Percentiles rank a stretch among this genome's conserved stretches.
phyloP scores from a whole-genome alignment of 1,284 basidiomycete genomes.

The Moesziomyces antarcticus region DNA sequence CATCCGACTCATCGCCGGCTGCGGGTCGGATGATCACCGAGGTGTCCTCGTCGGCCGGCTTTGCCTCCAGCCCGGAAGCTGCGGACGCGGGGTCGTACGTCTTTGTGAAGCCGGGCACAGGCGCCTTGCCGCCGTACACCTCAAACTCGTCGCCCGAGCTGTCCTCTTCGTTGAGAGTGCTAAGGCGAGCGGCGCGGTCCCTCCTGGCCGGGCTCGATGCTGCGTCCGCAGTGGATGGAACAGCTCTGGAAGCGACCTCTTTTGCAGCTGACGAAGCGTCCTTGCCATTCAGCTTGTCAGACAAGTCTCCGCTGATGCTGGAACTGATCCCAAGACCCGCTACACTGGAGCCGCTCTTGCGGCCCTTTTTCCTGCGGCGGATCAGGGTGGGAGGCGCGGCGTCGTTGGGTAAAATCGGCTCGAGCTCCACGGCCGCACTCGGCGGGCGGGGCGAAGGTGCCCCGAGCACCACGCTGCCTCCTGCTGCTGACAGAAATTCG shows the following conservation, averaged over 20 bases:
- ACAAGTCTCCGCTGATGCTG: not conserved
- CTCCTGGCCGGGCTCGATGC: slow-evolving; percentile 14
- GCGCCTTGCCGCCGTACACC: slow-evolving; percentile 67
- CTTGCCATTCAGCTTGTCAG: not conserved
- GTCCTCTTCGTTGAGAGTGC: slow-evolving; percentile 54
- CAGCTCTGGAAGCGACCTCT: not conserved
- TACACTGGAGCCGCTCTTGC: slow-evolving; percentile 11
- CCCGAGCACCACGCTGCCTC: slow-evolving; percentile 45
- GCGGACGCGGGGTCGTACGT: slow-evolving; percentile 12
- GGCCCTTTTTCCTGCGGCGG: slow-evolving; percentile 33
- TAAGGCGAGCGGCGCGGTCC: slow-evolving; percentile 30
- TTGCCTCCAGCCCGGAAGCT: not conserved
- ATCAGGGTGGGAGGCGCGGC: slow-evolving; percentile 80
- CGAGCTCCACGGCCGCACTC: slow-evolving; percentile 80
- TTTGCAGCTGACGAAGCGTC: not conserved
- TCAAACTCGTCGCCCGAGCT: slow-evolving; percentile 65
- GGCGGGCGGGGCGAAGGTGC: slow-evolving; percentile 63
- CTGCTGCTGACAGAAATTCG: slow-evolving; percentile 11
- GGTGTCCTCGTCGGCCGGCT: slow-evolving; percentile 15
- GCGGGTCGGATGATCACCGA: slow-evolving; percentile 37
- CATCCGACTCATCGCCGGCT: slow-evolving; percentile 25
- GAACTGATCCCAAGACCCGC: slow-evolving; percentile 56
- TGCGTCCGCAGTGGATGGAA: not conserved
- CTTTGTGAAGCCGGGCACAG: slow-evolving; percentile 42
- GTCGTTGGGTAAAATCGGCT: slow-evolving; percentile 86